Evolutionary conservation across 129 eudicot species (phyloP), one percentile per base, ranked within the genome.

Genomic region (Helianthus annuus): DNA sequence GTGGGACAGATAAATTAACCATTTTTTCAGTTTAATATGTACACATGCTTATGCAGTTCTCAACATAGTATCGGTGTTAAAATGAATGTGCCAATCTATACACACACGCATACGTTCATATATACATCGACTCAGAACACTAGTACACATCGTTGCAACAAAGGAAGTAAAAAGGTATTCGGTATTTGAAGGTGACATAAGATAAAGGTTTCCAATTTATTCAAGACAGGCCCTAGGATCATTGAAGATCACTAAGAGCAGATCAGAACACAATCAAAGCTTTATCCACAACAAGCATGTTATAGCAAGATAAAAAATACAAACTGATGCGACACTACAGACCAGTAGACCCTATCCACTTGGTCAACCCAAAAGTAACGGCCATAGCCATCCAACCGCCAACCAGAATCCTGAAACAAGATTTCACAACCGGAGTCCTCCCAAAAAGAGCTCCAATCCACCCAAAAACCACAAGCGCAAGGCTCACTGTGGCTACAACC

Each of bases 351-450:
- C 85, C 75, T 9, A 79, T 56, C 67, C 69, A 56, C 69, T 73
- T 79, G 7, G 83, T 79, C 29, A 79, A 14, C 19, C 79, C 79
- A 68, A 68, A 80, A 24, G 83, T 80, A 48, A 80, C 42, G n/a
- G 64, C 69, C 83, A 80, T 74, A 7, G 80, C 80, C 74, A 73
- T 48, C 83, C 80, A 80, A 45, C 83, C 83, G 6, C 83, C 83
- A 48, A 80, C 13, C 52, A 80, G 48, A 45, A 80, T 76, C 66
- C 80, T 52, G 10, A 69, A 55, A 44, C 64, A 67, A 29, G 80
- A 60, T 34, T 80, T 80, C 22, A 80, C 75, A 58, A 57, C 63
- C 0, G 54, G 67, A 53, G 70, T 64, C 71, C 65, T 74, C 70
- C 83, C 83, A 38, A 80, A 17, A 67, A 80, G 16, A 64, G 79